Evolutionary conservation across 2,329 filamentous ascomycete genomes (phyloP).

Genomic region (Aspergillus thermomutatus): DNA sequence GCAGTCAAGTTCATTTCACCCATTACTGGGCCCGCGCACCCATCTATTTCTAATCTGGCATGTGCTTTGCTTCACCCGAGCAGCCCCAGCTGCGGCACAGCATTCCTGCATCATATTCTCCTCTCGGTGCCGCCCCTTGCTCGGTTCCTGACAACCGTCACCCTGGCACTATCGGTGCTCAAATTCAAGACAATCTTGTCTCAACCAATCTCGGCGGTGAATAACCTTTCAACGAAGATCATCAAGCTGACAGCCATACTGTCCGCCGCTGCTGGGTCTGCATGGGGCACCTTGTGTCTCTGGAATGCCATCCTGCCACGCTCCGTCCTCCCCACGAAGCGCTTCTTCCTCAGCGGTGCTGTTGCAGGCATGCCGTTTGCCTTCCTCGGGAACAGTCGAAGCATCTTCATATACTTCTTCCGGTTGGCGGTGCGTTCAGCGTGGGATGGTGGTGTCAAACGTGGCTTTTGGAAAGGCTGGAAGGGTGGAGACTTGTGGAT

Average conservation of each 20-base stretch:
- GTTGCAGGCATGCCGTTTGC: constrained; percentile 77
- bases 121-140: constrained; percentile 74
- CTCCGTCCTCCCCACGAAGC: constrained; percentile 70
- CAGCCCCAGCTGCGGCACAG: constrained; percentile 83
- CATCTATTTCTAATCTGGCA: constrained; percentile 77
- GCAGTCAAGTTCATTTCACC: constrained; percentile 67
- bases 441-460: constrained; percentile 93
- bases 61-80: constrained; percentile 86
- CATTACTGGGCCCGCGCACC: constrained; percentile 80
- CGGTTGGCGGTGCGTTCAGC: constrained; percentile 75
- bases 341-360: constrained; percentile 87
- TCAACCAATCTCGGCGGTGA: constrained; percentile 65
- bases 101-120: constrained; percentile 84
- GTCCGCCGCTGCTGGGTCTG: constrained; percentile 77
- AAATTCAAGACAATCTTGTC: constrained; percentile 66
- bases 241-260: constrained; percentile 74
- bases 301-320: constrained; percentile 78
- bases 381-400: constrained; percentile 56
- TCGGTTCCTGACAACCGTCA: constrained; percentile 67
- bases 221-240: constrained; percentile 63
- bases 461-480: constrained; percentile 80
- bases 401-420: constrained; percentile 74
- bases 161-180: constrained; percentile 64
- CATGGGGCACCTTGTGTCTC: constrained; percentile 86
- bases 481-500: constrained; percentile 80